phyloP scores from a whole-genome alignment of 805 yeast species.

The Trichomonascus vanleenenianus region DNA sequence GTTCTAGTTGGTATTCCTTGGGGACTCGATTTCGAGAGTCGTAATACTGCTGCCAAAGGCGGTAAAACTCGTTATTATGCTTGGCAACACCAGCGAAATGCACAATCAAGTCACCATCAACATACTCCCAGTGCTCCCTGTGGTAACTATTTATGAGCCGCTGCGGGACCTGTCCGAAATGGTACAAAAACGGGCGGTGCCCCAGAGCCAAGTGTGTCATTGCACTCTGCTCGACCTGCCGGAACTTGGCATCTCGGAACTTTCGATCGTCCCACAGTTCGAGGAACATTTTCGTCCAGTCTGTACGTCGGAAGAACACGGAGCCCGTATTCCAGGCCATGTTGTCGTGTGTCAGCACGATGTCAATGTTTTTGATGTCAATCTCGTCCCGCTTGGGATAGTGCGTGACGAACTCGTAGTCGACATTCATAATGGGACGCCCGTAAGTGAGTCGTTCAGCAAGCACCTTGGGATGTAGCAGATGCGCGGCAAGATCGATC shows the following conservation, averaged over 20 bases:
- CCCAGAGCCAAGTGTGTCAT: conserved; percentile 14
- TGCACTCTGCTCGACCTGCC: conserved; percentile 23
- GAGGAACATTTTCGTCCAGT: conserved; percentile 19
- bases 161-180: conserved; percentile 26
- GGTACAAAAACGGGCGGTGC: conserved; percentile 17
- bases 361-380: conserved; percentile 18
- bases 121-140: conserved; percentile 8
- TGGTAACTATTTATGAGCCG: conserved; percentile 24
- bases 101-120: conserved; percentile 23
- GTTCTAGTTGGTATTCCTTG: no score
- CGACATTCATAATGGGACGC: conserved; percentile 15
- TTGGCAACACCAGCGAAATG: conserved; percentile 25
- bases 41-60: background rate
- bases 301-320: conserved; percentile 22
- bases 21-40: background rate
- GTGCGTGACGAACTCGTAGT: conserved; percentile 4
- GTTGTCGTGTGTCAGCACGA: conserved; percentile 25
- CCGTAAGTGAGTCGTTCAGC: conserved; percentile 19
- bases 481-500: conserved; percentile 21
- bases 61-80: background rate
- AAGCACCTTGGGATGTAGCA: conserved; percentile 23
- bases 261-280: conserved; percentile 27
- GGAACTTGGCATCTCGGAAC: conserved; percentile 9
- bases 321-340: conserved; percentile 29
- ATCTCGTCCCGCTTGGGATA: conserved; percentile 12